Base-by-base conservation (phyloP, 2,329 filamentous ascomycete genomes). In the Ophiostoma australiae region DNA sequence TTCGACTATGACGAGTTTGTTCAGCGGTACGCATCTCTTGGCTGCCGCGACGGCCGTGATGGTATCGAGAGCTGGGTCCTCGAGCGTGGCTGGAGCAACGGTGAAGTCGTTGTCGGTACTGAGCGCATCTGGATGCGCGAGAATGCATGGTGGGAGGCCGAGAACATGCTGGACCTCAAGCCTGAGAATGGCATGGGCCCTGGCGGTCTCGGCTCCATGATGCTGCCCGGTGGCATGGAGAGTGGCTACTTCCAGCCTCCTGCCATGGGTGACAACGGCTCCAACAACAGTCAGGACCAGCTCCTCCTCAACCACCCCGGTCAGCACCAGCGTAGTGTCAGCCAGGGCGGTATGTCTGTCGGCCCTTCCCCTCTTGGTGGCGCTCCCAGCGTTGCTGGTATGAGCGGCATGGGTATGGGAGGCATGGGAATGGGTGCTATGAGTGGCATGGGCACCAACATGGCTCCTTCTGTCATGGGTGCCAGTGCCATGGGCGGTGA, bases 41-140 rank as follows among this genome's bases (percentile, higher is more conserved):
- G 95, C 17, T 99, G 95, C 79, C 88, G 90, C 75, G 93, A 97
- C 74, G 95, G 95, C 71, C 89, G 89, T 73, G 95, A 99, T 73
- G 95, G 94, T 67, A 93, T 97, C 70, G 93, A 98, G 78, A 96
- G 87, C 76, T 99, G 94, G 93, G 86, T 96, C 72, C 85, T 98
- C 68, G 94, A 98, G 80, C 89, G 95, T 72, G 95, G 95, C 1
- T 99, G 95, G 95, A 97, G 93, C 81, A 99, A 99, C 76, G 95
- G 95, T 55, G 95, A 98, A 80, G 93, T 98, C 1, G 89, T 97
- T 5, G 84, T 98, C 41, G 95, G 95, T 70, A 90, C 89, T 2
- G 93, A 98, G 79, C 91, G 95, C 41, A 89, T 99, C 61, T 99
- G 95, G 95, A 94, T 98, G 83, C 88, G 94, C 68, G 95, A 99